phyloP scores from a whole-genome alignment of 345 rosid genomes.

The Passiflora organensis region DNA sequence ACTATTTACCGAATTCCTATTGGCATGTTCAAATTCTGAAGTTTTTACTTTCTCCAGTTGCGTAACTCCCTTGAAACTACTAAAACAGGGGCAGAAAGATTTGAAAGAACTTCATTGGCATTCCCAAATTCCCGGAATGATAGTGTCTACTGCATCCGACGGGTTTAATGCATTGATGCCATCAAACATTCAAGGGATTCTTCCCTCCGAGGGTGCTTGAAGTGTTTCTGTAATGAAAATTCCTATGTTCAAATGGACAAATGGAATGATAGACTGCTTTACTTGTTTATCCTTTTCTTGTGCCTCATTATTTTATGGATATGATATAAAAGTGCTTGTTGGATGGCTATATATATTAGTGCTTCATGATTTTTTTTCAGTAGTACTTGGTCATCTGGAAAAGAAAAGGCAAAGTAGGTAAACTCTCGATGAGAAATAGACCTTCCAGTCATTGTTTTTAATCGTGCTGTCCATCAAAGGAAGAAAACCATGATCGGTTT shows the following conservation, averaged over 20 bases:
- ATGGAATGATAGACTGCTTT: conserved; percentile 25
- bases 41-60: no score
- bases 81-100: conserved; percentile 84
- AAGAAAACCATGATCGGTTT: no score
- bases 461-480: no score
- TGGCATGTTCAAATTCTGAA: background rate
- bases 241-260: background rate
- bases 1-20: no score
- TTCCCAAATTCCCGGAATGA: conserved; percentile 84
- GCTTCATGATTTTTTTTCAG: no score
- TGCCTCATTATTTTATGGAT: no score
- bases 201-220: conserved; percentile 45
- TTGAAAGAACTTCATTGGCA: conserved; percentile 98
- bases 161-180: conserved; percentile 94
- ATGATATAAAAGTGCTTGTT: no score
- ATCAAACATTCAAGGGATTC: conserved; percentile 76
- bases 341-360: no score
- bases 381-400: no score
- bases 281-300: conserved; percentile 65
- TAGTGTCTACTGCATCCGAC: conserved; percentile 72
- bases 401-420: no score
- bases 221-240: background rate
- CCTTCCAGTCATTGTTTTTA: no score
- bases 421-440: no score
- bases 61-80: background rate